Evolutionary conservation across 23 red algal genomes (phyloP), one percentile per base, ranked within the genome.

Genomic region (Chondrus crispus): DNA sequence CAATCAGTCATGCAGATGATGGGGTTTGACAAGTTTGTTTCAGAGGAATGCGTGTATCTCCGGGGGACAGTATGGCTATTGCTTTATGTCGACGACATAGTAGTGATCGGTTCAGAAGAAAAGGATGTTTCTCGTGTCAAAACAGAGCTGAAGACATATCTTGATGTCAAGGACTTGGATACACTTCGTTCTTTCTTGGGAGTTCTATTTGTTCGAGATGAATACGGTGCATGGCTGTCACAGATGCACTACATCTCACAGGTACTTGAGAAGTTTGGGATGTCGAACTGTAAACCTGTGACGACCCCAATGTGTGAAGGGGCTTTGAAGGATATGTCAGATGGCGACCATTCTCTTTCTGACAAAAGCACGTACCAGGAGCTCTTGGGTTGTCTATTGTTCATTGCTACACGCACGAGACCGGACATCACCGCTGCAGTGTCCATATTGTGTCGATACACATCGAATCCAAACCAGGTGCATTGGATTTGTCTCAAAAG

Each of bases 211-310:
- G 4, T 10, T 49, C 74, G 43, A 49, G 16, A 49, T 26, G 74
- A 46, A 4, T 22, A 28, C 3, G 36, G 19, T 30, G 74, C 74
- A 30, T 80, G 36, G 74, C 74, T 80, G 2, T 50, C 36, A 18
- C 74, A 80, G 74, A 30, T 33, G 3, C 74, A 80, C 74, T 80
- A 51, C 43, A n/a, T n/a, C n/a, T n/a, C n/a, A n/a, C n/a, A n/a
- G n/a, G n/a, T n/a, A n/a, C n/a, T n/a, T n/a, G n/a, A n/a, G n/a
- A n/a, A n/a, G n/a, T n/a, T n/a, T n/a, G n/a, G n/a, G n/a, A n/a
- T n/a, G n/a, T n/a, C n/a, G n/a, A n/a, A n/a, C n/a, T n/a, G n/a
- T n/a, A n/a, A n/a, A n/a, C n/a, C n/a, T n/a, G n/a, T n/a, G n/a
- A n/a, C n/a, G n/a, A n/a, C n/a, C n/a, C n/a, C n/a, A n/a, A n/a